Base-by-base conservation (phyloP, 352 stramenopile genomes). In the Heterotrichella gracilis region DNA sequence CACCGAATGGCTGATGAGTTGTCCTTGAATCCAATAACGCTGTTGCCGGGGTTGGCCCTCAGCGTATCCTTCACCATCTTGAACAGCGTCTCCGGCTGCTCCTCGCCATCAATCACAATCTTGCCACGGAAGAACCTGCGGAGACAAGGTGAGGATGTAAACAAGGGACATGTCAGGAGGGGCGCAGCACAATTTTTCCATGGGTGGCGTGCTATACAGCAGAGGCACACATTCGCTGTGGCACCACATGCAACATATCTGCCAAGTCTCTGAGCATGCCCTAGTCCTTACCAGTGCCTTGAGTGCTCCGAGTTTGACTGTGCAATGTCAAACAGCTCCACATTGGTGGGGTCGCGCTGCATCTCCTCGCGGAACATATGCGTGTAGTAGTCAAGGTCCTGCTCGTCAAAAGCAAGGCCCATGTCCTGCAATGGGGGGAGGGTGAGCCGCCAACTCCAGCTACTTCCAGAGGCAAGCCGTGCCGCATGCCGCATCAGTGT, bases 241-340 rank as follows among this genome's bases (percentile, higher is more conserved):
- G n/a, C n/a, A n/a, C n/a, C n/a, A n/a, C n/a, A n/a, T n/a, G n/a
- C n/a, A n/a, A n/a, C n/a, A n/a, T n/a, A n/a, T n/a, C n/a, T n/a
- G n/a, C n/a, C n/a, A n/a, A n/a, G n/a, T n/a, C n/a, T n/a, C n/a
- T n/a, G n/a, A n/a, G n/a, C n/a, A n/a, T n/a, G n/a, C n/a, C n/a
- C n/a, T n/a, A n/a, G n/a, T n/a, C n/a, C n/a, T n/a, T n/a, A n/a
- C 90, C 92, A 99, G 75, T 98, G 93, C 66, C 93, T 86, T 64
- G 88, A 97, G 81, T 99, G 93, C 78, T 99, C 93, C 68, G 87
- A 95, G 82, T 98, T 98, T 70, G 79, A 87, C 70, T 81, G 77
- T 14, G 87, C 87, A 84, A 99, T 95, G 78, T 98, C 92, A 76
- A 98, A 98, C 75, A 90, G 96, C 81, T 99, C 93, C 64, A 98